A percentile compares a stretch with the other conserved stretches of the same genome.
phyloP scores from a whole-genome alignment of 345 rosid species.

The Physaria fendleri region DNA sequence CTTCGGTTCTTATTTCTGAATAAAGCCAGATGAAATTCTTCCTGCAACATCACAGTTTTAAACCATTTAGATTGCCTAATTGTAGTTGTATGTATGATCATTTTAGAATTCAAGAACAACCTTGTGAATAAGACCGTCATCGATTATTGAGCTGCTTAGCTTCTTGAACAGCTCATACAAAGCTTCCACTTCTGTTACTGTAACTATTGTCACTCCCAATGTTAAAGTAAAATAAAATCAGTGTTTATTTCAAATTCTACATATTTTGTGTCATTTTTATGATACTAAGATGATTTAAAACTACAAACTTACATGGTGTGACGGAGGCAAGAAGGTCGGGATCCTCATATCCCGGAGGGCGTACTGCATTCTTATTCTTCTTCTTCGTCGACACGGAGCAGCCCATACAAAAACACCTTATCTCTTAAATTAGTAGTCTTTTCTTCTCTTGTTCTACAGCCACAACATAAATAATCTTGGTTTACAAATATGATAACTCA shows the following conservation, averaged over 20 bases:
- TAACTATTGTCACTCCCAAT: constrained; percentile 41
- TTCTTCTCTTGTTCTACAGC: constrained; percentile 7
- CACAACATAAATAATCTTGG: background rate
- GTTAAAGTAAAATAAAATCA: background rate
- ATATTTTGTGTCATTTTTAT: background rate
- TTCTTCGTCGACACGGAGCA: constrained; percentile 22
- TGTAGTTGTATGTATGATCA: background rate
- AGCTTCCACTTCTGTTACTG: constrained; percentile 71
- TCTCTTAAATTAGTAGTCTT: constrained; percentile 6
- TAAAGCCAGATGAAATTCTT: constrained; percentile 89
- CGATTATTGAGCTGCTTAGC: constrained; percentile 74
- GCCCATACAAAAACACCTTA: constrained; percentile 15
- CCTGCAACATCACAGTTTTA: constrained; percentile 34
- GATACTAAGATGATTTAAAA: background rate
- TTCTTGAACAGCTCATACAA: constrained; percentile 73
- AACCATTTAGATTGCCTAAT: background rate
- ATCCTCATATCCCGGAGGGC: constrained; percentile 29
- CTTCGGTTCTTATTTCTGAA: constrained; percentile 62
- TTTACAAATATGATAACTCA: background rate
- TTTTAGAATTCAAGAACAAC: constrained; percentile 24
- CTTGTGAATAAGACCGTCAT: constrained; percentile 90
- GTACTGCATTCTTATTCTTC: constrained; percentile 18
- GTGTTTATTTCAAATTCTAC: no score
- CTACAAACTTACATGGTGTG: constrained; percentile 13
- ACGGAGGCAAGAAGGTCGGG: constrained; percentile 26